These are phyloP conservation scores for Amaranthus tricolor DNA, from an alignment of 179 eudicot genomes.

Conservation along the genomic window DNA sequence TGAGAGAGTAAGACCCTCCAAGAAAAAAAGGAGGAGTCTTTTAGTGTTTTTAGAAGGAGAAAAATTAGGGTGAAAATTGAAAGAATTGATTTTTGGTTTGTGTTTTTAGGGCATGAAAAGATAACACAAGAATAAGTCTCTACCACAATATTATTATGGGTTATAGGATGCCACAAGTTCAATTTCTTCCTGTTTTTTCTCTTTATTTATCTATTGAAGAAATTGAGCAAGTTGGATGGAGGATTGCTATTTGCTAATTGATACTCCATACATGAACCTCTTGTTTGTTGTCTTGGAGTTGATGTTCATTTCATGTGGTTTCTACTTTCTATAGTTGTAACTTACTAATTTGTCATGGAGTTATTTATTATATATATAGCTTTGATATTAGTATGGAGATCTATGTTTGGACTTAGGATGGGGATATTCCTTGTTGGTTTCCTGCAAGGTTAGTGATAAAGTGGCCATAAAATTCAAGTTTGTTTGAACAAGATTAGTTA, in stretches of 20 bases:
- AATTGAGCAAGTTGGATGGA: no score
- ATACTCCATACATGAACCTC: no score
- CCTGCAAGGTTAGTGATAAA: neutral
- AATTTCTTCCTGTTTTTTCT: neutral
- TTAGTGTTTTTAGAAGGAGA: constrained; percentile 2
- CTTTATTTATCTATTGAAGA: neutral
- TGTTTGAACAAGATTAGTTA: no score
- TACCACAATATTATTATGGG: constrained; percentile 27
- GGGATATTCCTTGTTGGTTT: constrained; percentile 9
- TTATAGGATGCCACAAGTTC: neutral
- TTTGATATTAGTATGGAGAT: no score
- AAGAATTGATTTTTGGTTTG: neutral
- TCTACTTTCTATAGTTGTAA: no score
- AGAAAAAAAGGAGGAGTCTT: neutral
- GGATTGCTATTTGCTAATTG: no score
- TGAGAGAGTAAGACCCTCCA: neutral
- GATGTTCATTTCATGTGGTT: neutral
- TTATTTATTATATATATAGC: neutral
- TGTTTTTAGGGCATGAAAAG: constrained; percentile 17
- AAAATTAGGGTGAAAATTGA: neutral
- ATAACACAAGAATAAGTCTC: constrained; percentile 32
- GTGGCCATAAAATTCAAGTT: neutral
- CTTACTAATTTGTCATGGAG: neutral
- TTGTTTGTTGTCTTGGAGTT: neutral
- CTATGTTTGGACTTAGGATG: no score